Evolutionary conservation across 176 grass and related monocot species (phyloP).

Genomic region (Cenchrus purpureus): DNA sequence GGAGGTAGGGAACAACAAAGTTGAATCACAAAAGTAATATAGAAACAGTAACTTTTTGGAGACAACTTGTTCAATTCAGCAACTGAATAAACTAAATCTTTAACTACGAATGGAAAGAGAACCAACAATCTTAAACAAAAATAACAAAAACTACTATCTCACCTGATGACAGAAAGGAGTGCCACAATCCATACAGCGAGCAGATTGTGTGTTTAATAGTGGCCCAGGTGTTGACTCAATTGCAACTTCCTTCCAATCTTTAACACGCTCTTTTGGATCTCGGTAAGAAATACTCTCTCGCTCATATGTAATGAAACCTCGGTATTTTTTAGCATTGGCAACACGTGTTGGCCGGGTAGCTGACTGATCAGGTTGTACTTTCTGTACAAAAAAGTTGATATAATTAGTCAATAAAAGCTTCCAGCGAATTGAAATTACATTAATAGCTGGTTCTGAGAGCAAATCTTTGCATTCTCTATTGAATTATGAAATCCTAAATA

Average conservation of each 20-base stretch:
- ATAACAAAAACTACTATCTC: conserved; percentile 19
- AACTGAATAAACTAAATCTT: conserved; percentile 26
- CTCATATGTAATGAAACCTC: conserved; percentile 91
- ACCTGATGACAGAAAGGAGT: conserved; percentile 99
- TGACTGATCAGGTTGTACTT: conserved; percentile 35
- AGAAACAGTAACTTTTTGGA: background rate
- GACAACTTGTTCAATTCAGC: conserved; percentile 15
- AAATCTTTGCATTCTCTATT: background rate
- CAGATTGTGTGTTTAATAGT: conserved; percentile 87
- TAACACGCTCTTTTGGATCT: conserved; percentile 70
- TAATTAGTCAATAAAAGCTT: conserved; percentile 28
- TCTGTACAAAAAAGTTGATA: conserved; percentile 54
- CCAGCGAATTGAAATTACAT: background rate
- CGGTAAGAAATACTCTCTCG: conserved; percentile 83
- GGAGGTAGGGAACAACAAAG: background rate
- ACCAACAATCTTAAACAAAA: background rate
- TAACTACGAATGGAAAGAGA: conserved; percentile 19
- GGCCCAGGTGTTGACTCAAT: conserved; percentile 85
- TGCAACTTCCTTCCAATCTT: conserved; percentile 94
- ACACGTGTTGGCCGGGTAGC: conserved; percentile 63
- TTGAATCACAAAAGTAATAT: background rate
- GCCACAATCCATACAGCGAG: conserved; percentile 99
- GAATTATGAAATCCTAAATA: background rate
- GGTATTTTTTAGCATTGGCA: conserved; percentile 68
- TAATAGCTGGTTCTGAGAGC: conserved; percentile 21